These are phyloP conservation scores for Alternaria arbusti DNA, from an alignment of 2,329 filamentous ascomycete species.

Conservation along the genomic window DNA sequence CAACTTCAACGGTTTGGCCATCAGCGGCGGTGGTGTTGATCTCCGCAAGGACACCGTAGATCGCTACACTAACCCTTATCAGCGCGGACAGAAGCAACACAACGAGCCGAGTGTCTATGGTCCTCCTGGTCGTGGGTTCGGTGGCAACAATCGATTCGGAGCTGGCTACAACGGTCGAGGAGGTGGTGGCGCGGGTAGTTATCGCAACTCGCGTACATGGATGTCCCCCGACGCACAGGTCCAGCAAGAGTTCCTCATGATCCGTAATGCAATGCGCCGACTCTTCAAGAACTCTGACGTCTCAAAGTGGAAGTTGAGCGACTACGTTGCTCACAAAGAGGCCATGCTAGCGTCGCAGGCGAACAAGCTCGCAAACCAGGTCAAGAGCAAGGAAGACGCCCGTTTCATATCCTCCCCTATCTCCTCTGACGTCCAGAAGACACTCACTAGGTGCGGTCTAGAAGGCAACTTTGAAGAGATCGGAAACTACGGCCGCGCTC, in stretches of 20 bases:
- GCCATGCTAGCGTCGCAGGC: constrained; percentile 29
- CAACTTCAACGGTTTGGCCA: constrained; percentile 15
- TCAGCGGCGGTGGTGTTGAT: constrained; percentile 3
- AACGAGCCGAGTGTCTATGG: neutral
- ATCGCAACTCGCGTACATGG: constrained; percentile 32
- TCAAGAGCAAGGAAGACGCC: constrained; percentile 21
- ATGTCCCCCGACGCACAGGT: constrained; percentile 33
- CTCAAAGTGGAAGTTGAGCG: constrained; percentile 39
- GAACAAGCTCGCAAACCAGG: constrained; percentile 17
- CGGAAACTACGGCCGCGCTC: constrained; percentile 39
- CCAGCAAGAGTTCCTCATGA: constrained; percentile 36
- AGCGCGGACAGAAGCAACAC: constrained; percentile 4
- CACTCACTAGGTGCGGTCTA: constrained; percentile 22
- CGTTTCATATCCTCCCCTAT: constrained; percentile 4
- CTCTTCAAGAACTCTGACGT: constrained; percentile 43
- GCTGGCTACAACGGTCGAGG: constrained; percentile 3
- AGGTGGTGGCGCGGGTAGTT: constrained; percentile 8
- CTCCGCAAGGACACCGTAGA: neutral
- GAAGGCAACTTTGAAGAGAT: constrained; percentile 29
- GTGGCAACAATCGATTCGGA: neutral
- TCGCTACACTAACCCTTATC: constrained; percentile 12
- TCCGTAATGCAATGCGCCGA: constrained; percentile 45
- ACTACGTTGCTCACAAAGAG: constrained; percentile 42
- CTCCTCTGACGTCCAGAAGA: constrained; percentile 13
- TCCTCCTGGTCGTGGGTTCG: neutral